Conservation (phyloP, 129 eudicot species). For the Arctium minus region DNA sequence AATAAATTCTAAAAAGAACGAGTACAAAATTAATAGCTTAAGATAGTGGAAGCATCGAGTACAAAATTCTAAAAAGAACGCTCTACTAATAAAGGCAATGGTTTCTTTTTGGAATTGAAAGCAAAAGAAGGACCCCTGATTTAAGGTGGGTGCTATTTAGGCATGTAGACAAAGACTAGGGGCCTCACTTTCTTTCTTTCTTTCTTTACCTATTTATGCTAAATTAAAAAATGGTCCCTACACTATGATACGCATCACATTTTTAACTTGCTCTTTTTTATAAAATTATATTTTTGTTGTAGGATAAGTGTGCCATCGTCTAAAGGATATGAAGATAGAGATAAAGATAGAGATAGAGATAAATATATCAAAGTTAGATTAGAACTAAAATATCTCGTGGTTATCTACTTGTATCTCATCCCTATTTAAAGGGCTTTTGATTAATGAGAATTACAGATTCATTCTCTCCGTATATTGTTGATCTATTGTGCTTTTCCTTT, state of each 20-base stretch:
- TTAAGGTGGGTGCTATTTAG: conserved; percentile 4
- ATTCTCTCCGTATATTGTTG: too few relatives aligned
- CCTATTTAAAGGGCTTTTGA: too few relatives aligned
- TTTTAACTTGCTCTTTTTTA: background rate
- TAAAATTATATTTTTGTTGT: background rate
- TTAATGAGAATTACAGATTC: too few relatives aligned
- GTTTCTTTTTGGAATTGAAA: conserved; percentile 2
- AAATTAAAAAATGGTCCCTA: conserved; percentile 18
- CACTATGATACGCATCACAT: background rate
- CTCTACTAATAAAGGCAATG: background rate
- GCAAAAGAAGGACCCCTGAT: conserved; percentile 8
- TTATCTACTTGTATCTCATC: too few relatives aligned
- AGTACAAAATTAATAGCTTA: too few relatives aligned
- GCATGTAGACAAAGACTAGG: conserved; percentile 7
- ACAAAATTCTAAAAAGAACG: background rate
- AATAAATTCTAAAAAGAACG: background rate
- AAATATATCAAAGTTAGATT: too few relatives aligned
- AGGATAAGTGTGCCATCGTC: too few relatives aligned
- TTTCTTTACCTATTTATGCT: background rate
- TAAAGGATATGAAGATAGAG: too few relatives aligned
- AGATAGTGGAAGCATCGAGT: background rate
- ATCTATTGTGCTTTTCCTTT: too few relatives aligned
- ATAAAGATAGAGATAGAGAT: too few relatives aligned
- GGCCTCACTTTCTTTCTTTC: conserved; percentile 1
- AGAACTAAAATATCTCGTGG: too few relatives aligned